A percentile compares a stretch with the other conserved stretches of the same genome.
These are phyloP conservation scores for Dicorynia guianensis DNA, from an alignment of 306 rosid genomes.

Conservation along the genomic window DNA sequence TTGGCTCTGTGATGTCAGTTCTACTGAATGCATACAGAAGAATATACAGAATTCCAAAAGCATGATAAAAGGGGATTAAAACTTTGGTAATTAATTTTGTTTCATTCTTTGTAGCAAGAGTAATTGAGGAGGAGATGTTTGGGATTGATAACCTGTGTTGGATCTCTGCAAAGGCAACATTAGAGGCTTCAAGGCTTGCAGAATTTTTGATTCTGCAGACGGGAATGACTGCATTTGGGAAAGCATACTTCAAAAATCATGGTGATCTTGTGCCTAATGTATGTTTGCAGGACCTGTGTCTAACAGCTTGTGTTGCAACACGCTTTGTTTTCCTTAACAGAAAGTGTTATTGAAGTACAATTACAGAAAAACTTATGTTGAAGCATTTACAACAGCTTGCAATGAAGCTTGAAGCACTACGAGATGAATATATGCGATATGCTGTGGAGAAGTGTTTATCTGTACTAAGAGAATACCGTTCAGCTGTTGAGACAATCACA, in stretches of 20 bases:
- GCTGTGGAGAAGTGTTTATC: slow-evolving; percentile 79
- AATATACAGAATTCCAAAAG: neutral
- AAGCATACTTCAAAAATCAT: slow-evolving; percentile 82
- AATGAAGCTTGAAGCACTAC: slow-evolving; percentile 87
- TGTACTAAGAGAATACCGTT: slow-evolving; percentile 73
- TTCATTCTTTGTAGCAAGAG: slow-evolving; percentile 70
- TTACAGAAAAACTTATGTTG: slow-evolving; percentile 40
- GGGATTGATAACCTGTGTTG: slow-evolving; percentile 94
- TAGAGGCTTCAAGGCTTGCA: slow-evolving; percentile 82
- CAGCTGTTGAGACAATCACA: slow-evolving; percentile 94
- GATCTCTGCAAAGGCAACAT: slow-evolving; percentile 91
- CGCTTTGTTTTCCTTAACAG: slow-evolving; percentile 14
- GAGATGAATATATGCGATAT: slow-evolving; percentile 95
- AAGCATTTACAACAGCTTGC: slow-evolving; percentile 73
- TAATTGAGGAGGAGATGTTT: slow-evolving; percentile 95
- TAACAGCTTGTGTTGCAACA: slow-evolving; percentile 34
- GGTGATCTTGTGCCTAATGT: slow-evolving; percentile 95
- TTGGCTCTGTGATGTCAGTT: neutral
- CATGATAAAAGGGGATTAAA: slow-evolving; percentile 25
- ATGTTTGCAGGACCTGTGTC: slow-evolving; percentile 46
- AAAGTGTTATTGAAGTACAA: slow-evolving; percentile 29
- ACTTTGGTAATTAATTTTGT: slow-evolving; percentile 35
- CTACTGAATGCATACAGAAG: slow-evolving; percentile 23
- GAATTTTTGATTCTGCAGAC: slow-evolving; percentile 92
- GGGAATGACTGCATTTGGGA: slow-evolving; percentile 98